Evolutionary conservation across 1,284 basidiomycete genomes (phyloP).

Genomic region (Trichosporon sp.): DNA sequence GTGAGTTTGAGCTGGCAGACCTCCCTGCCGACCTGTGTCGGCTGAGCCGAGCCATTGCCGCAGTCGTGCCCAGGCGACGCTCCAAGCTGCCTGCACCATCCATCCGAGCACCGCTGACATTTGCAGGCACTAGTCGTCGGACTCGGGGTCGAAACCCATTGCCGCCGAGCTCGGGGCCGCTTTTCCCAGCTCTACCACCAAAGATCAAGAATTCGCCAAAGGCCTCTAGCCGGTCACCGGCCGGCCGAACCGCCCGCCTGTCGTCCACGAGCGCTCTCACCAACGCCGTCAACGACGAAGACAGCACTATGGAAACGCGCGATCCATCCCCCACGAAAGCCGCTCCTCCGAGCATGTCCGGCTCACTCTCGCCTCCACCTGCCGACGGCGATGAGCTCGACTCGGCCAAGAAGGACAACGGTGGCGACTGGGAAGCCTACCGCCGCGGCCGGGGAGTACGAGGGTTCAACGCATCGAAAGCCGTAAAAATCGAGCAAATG

Average conservation of each 20-base stretch:
- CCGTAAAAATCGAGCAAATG: constrained; percentile 32
- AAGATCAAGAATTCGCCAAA: constrained; percentile 33
- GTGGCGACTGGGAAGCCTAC: constrained; percentile 33
- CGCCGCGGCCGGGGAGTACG: constrained; percentile 27
- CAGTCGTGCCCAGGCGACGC: not conserved
- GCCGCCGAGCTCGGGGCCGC: constrained; percentile 40
- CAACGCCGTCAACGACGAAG: constrained; percentile 17
- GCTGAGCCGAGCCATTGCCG: not conserved
- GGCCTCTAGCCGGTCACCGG: constrained; percentile 19
- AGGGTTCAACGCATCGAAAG: constrained; percentile 22
- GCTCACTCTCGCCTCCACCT: constrained; percentile 33
- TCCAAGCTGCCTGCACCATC: not conserved
- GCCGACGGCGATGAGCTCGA: constrained; percentile 28
- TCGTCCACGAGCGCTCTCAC: constrained; percentile 22
- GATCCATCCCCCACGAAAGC: constrained; percentile 17
- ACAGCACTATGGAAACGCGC: not conserved
- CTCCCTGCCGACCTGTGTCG: not conserved
- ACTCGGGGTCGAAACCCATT: constrained; percentile 42
- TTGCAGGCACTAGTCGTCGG: constrained; percentile 28
- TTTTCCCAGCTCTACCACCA: constrained; percentile 46
- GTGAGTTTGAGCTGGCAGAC: constrained; percentile 9
- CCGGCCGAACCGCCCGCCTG: constrained; percentile 7
- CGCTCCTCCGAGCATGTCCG: constrained; percentile 15
- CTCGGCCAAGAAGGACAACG: constrained; percentile 2
- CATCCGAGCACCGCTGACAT: not conserved